phyloP scores from a whole-genome alignment of 805 yeast genomes.

The Yamadazyma sp. region DNA sequence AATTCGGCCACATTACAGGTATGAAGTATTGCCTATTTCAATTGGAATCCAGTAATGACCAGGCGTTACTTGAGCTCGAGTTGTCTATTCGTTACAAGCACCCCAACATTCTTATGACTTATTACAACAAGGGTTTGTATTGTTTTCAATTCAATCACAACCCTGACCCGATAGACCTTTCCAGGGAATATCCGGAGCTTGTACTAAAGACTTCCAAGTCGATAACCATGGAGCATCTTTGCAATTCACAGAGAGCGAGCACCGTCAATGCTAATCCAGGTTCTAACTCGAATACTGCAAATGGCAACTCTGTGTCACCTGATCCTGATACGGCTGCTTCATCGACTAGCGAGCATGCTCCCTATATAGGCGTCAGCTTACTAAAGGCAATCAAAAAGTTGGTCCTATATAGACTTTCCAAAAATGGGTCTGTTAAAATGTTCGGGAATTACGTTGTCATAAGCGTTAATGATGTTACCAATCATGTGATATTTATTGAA shows the following conservation, averaged over 20 bases:
- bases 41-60: conserved; percentile 31
- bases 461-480: conserved; percentile 7
- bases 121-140: conserved; percentile 41
- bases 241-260: conserved; percentile 29
- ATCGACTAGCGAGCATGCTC: conserved; percentile 21
- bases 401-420: conserved; percentile 33
- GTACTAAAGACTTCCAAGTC: conserved; percentile 22
- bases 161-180: conserved; percentile 16
- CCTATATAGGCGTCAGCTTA: conserved; percentile 37
- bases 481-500: conserved; percentile 31
- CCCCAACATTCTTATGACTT: conserved; percentile 40
- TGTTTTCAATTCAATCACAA: conserved; percentile 33
- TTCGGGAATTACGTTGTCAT: conserved; percentile 40
- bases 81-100: conserved; percentile 33
- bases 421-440: conserved; percentile 22
- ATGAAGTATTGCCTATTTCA: conserved; percentile 32
- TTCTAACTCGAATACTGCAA: background rate
- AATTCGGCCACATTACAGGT: conserved; percentile 36
- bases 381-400: conserved; percentile 42
- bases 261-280: background rate
- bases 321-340: conserved; percentile 7
- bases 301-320: background rate
- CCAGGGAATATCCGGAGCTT: conserved; percentile 25
- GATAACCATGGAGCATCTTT: conserved; percentile 25
- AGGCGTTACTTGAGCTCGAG: conserved; percentile 40